These are phyloP conservation scores for Ophiostoma sp. DNA, from an alignment of 2,329 filamentous ascomycete genomes.

Conservation along the genomic window DNA sequence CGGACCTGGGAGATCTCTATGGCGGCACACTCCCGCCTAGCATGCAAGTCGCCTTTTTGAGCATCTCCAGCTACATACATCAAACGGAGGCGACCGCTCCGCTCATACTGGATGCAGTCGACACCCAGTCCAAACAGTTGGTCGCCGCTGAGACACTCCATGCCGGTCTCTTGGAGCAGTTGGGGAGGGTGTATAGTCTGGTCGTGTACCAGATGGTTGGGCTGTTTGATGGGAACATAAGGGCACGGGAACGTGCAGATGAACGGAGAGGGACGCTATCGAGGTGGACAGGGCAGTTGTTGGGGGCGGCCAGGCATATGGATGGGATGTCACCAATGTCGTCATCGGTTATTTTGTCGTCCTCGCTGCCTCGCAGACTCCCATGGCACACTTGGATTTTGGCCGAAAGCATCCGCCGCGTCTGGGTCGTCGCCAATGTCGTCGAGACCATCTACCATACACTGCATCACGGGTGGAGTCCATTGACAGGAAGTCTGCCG, in stretches of 20 bases:
- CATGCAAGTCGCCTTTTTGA: conserved; percentile 37
- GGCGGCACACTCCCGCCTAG: conserved; percentile 25
- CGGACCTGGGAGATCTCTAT: conserved; percentile 32
- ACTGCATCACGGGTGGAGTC: conserved; percentile 30
- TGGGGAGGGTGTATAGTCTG: conserved; percentile 51
- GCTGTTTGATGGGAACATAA: conserved; percentile 52
- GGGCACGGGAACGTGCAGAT: conserved; percentile 43
- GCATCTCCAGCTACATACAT: conserved; percentile 31
- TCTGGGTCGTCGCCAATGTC: conserved; percentile 31
- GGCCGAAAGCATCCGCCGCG: conserved; percentile 38
- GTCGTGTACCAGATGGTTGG: conserved; percentile 52
- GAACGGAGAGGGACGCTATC: conserved; percentile 32
- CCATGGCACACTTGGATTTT: conserved; percentile 38
- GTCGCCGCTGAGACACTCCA: no score
- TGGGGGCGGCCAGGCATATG: not conserved
- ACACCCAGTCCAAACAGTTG: conserved; percentile 26
- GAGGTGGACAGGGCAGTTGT: conserved; percentile 7
- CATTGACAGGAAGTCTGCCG: conserved; percentile 33
- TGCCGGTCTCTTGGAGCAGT: conserved; percentile 33
- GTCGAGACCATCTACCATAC: conserved; percentile 32
- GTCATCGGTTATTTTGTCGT: no score
- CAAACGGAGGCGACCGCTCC: conserved; percentile 27
- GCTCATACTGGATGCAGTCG: conserved; percentile 29
- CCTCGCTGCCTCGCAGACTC: no score
- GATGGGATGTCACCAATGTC: not conserved